Evolutionary conservation across 2,329 filamentous ascomycete genomes (phyloP).

Genomic region (Fusarium sp.): DNA sequence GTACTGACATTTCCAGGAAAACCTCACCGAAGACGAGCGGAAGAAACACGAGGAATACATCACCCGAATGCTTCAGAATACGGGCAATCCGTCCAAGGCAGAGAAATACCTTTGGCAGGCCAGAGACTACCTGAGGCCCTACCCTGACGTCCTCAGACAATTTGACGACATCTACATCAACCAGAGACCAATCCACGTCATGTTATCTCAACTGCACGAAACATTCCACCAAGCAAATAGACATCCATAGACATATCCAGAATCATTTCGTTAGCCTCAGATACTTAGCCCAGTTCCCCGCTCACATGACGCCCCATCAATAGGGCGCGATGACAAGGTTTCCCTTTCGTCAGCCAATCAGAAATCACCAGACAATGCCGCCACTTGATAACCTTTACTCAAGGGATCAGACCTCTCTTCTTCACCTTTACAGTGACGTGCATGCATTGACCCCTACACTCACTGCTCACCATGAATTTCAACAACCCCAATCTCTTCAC

Average conservation of each 20-base stretch:
- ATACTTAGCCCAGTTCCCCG: not conserved
- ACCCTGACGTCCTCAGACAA: constrained; percentile 21
- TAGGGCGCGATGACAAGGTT: constrained; percentile 37
- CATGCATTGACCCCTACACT: constrained; percentile 2
- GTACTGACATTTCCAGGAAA: constrained; percentile 6
- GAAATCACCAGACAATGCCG: not conserved
- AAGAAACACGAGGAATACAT: constrained; percentile 20
- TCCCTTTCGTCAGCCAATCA: constrained; percentile 13
- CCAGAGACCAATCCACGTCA: constrained; percentile 19
- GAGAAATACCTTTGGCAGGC: constrained; percentile 33
- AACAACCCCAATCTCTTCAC: constrained; percentile 11
- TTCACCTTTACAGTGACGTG: constrained; percentile 18
- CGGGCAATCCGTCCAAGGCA: constrained; percentile 15
- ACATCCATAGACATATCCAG: not conserved
- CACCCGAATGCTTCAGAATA: constrained; percentile 23
- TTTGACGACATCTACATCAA: constrained; percentile 35
- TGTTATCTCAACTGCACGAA: constrained; percentile 26
- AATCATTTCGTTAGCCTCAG: not conserved
- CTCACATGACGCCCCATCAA: constrained; percentile 35
- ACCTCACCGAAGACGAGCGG: constrained; percentile 3
- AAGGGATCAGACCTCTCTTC: constrained; percentile 7
- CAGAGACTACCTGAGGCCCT: constrained; percentile 21
- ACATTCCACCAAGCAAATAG: constrained; percentile 10
- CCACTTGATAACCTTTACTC: constrained; percentile 13
- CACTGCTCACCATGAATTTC: constrained; percentile 3